Evolutionary conservation across 257 asterid genomes (phyloP).

Genomic region (Lycium ferocissimum): DNA sequence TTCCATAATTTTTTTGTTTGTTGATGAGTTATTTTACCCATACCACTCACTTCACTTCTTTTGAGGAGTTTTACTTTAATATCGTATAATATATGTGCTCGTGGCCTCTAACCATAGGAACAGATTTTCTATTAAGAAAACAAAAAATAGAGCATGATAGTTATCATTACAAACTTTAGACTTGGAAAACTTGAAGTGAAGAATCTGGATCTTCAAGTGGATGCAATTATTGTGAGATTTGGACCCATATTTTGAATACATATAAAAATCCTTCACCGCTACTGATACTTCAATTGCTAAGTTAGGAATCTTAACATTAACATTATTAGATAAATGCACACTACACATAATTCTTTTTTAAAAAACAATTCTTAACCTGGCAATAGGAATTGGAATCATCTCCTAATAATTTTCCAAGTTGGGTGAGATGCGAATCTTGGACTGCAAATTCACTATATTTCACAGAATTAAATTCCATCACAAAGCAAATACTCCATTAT

Average conservation of each 20-base stretch:
- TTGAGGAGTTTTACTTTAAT: too few species aligned
- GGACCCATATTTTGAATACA: neutral
- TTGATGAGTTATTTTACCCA: too few species aligned
- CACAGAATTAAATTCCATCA: neutral
- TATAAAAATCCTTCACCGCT: neutral
- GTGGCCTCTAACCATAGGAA: too few species aligned
- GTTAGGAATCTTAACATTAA: neutral
- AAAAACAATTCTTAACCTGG: neutral
- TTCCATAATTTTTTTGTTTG: neutral
- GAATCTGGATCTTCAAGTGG: neutral
- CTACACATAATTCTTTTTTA: neutral
- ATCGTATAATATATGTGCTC: too few species aligned
- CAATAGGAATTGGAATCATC: neutral
- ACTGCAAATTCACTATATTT: neutral
- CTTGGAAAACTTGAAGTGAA: neutral
- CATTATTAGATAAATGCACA: neutral
- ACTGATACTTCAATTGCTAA: neutral
- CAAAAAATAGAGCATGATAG: too few species aligned
- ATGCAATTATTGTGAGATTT: neutral
- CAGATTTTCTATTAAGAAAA: too few species aligned
- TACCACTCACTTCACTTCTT: too few species aligned
- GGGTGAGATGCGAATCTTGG: neutral
- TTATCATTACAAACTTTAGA: too few species aligned
- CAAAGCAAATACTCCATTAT: neutral
- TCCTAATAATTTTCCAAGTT: neutral